These are phyloP conservation scores for Prunus mongolica DNA, from an alignment of 306 rosid genomes.

Conservation along the genomic window DNA sequence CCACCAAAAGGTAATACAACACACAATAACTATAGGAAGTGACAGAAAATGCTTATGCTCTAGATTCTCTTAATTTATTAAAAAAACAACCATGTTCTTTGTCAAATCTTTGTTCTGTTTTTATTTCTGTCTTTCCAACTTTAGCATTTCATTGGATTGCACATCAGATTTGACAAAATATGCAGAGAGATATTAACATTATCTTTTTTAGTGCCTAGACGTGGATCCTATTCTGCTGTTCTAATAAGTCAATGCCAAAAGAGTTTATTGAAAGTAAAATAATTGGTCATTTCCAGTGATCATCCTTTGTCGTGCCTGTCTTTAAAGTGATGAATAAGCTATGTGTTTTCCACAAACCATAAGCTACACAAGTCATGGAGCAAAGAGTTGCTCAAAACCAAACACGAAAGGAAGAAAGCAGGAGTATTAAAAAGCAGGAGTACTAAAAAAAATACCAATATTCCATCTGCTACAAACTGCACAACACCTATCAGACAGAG, in stretches of 20 bases:
- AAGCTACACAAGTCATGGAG: no score
- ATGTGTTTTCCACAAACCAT: no score
- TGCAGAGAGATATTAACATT: neutral
- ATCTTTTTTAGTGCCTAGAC: neutral
- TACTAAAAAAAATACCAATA: no score
- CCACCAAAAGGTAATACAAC: neutral
- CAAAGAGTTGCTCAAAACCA: no score
- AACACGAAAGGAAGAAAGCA: no score
- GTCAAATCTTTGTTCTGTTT: neutral
- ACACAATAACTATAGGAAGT: neutral
- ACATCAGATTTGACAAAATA: neutral
- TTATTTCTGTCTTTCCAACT: neutral
- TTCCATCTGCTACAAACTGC: no score
- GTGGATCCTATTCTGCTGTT: neutral
- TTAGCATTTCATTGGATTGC: neutral
- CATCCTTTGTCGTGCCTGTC: no score
- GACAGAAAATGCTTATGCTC: neutral
- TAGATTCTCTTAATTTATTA: no score
- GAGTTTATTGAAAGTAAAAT: neutral
- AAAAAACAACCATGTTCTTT: no score
- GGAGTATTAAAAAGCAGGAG: no score
- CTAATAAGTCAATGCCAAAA: neutral
- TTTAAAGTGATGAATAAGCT: no score
- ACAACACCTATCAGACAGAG: no score
- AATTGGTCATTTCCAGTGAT: neutral